These are phyloP conservation scores for Chlamydomonas urium DNA, from an alignment of 139 green algal genomes.

Conservation along the genomic window DNA sequence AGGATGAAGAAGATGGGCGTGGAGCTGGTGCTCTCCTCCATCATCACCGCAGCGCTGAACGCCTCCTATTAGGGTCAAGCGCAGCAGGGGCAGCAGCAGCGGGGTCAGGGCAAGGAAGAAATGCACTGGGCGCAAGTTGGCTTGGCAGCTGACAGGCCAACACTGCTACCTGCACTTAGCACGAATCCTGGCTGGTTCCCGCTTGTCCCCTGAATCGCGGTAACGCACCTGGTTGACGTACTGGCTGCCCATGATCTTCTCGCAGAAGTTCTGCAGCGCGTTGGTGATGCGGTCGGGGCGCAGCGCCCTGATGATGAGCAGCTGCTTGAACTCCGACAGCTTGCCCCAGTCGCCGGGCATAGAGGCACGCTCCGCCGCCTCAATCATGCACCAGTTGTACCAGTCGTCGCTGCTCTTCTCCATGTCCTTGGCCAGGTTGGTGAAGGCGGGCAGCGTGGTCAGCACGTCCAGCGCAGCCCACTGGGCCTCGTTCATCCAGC, in stretches of 20 bases:
- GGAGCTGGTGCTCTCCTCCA: conserved; percentile 60
- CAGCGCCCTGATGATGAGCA: conserved; percentile 60
- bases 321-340: conserved; percentile 66
- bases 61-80: too few species aligned
- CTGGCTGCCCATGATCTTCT: conserved; percentile 50
- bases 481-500: conserved; percentile 76
- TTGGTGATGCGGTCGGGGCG: conserved; percentile 78
- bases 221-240: conserved; percentile 75
- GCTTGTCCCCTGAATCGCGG: too few species aligned
- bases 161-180: too few species aligned
- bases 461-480: conserved; percentile 72
- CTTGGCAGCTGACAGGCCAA: conserved; percentile 1
- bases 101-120: background rate
- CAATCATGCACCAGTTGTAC: conserved; percentile 67
- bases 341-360: conserved; percentile 78
- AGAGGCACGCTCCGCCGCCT: conserved; percentile 54
- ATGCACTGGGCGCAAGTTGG: background rate
- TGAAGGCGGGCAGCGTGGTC: conserved; percentile 53
- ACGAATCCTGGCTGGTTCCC: too few species aligned
- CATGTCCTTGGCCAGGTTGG: conserved; percentile 71
- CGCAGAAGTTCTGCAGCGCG: conserved; percentile 59
- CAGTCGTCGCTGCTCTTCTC: conserved; percentile 82
- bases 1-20: conserved; percentile 90
- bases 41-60: conserved; percentile 63
- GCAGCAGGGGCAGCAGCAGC: background rate